These are phyloP conservation scores for Sclerotinia nivalis DNA, from an alignment of 2,329 filamentous ascomycete genomes.

Conservation along the genomic window DNA sequence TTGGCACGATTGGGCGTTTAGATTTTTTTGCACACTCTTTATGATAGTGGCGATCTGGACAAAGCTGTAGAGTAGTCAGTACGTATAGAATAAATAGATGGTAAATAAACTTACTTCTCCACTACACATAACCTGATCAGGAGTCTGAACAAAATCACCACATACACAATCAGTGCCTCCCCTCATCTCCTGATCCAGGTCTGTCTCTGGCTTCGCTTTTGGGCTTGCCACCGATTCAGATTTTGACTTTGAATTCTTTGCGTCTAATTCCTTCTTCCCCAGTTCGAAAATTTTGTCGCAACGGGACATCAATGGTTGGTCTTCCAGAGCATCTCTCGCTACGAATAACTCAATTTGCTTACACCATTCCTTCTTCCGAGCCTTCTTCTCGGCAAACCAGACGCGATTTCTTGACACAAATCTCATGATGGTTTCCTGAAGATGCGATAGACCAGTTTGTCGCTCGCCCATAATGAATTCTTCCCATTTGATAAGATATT, in stretches of 20 bases:
- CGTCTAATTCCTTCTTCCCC: slow-evolving; percentile 12
- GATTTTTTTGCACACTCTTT: slow-evolving; percentile 5
- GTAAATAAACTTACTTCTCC: background rate
- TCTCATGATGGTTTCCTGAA: slow-evolving; percentile 29
- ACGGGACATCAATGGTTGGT: background rate
- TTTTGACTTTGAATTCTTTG: background rate
- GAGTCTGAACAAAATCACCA: slow-evolving; percentile 26
- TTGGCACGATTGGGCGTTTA: background rate
- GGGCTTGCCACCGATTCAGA: slow-evolving; percentile 4
- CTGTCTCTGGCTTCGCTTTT: slow-evolving; percentile 13
- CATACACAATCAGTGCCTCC: slow-evolving; percentile 30
- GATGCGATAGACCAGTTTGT: slow-evolving; percentile 30
- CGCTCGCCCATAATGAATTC: slow-evolving; percentile 34
- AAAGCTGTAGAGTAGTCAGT: slow-evolving; percentile 4
- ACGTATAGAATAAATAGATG: background rate
- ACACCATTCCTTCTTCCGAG: slow-evolving; percentile 31
- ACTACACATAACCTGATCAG: slow-evolving; percentile 30
- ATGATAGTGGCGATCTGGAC: slow-evolving; percentile 5
- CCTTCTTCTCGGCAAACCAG: slow-evolving; percentile 34
- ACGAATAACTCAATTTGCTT: slow-evolving; percentile 32
- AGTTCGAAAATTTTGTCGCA: slow-evolving; percentile 26
- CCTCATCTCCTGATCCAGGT: background rate
- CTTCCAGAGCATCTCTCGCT: slow-evolving; percentile 24
- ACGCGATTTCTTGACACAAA: slow-evolving; percentile 34
- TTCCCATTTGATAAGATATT: slow-evolving; percentile 39